Base-by-base conservation (phyloP, 495 filamentous ascomycete species). In the Xylaria venustula region DNA sequence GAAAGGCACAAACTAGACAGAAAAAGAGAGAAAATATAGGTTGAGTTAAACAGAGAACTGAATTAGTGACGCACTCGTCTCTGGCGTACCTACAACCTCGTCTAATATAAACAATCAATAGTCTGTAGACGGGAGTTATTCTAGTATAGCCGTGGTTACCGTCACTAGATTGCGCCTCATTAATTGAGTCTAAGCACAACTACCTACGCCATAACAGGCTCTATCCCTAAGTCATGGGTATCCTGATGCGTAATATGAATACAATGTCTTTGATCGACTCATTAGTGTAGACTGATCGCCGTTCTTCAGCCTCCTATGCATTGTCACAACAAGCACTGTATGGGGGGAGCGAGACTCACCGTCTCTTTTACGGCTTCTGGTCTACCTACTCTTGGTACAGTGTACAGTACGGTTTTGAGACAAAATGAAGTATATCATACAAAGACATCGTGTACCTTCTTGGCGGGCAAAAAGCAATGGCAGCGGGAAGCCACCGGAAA, bases 261-360 rank as follows among this genome's bases (percentile, higher is more conserved):
- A 32, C n/a, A n/a, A n/a, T n/a, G n/a, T n/a, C 17, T 11, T 34
- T 34, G 28, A 22, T 19, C 25, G 12, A 12, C 22, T 15, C 14
- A 37, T 28, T 25, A n/a, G n/a, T n/a, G n/a, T n/a, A 19, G 7
- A 25, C 50, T n/a, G 36, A 17, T 54, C n/a, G 22, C n/a, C 23
- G 23, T 54, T 42, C 51, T 54, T 42, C 11, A 12, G 51, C 36
- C 22, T 30, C 20, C 15, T 5, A 25, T 15, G 15, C 23, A 54
- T 23, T n/a, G 12, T 2, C 8, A 26, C 19, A 14, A 14, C 30
- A 9, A 41, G 15, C 36, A 54, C 51, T 54, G 51, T 54, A 54
- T 42, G 51, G 51, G 51, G 51, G 23, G 51, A 54, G 15, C 19
- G 20, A 41, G 11, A 7, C 36, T 54, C 51, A 54, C 51, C 51